Percentiles rank a stretch among this genome's conserved stretches.
phyloP scores from a whole-genome alignment of 2,329 filamentous ascomycete species.

The Colletotrichum sp. region DNA sequence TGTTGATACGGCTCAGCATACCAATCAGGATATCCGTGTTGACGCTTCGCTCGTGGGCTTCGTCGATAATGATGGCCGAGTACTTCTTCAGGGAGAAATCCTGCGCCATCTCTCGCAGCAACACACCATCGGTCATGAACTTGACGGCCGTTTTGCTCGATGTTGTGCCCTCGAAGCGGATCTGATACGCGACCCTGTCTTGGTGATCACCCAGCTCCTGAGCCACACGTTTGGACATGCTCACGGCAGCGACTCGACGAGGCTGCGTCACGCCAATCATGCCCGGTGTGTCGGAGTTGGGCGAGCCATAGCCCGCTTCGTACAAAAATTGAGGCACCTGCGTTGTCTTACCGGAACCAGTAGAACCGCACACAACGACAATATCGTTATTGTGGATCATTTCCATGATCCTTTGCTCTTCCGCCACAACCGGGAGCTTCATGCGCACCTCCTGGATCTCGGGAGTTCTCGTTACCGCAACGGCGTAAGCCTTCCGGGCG shows the following conservation, averaged over 20 bases:
- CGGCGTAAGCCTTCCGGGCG: slow-evolving; percentile 76
- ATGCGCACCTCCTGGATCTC: slow-evolving; percentile 81
- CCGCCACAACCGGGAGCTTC: slow-evolving; percentile 86
- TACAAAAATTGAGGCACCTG: slow-evolving; percentile 96
- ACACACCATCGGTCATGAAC: slow-evolving; percentile 98
- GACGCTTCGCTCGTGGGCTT: slow-evolving; percentile 95
- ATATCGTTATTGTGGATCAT: slow-evolving; percentile 91
- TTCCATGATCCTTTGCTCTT: slow-evolving; percentile 98
- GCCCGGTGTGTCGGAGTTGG: slow-evolving; percentile 79
- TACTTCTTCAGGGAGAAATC: slow-evolving; percentile 91
- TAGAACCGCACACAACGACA: slow-evolving; percentile 92
- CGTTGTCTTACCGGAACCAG: slow-evolving; percentile 96
- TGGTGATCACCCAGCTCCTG: slow-evolving; percentile 82
- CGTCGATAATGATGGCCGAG: slow-evolving; percentile 92
- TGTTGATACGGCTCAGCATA: slow-evolving; percentile 92
- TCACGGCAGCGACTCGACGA: slow-evolving; percentile 91
- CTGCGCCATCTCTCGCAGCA: slow-evolving; percentile 88
- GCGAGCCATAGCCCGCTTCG: slow-evolving; percentile 88
- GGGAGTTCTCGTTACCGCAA: slow-evolving; percentile 71
- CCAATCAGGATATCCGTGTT: slow-evolving; percentile 99
- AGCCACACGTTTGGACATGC: slow-evolving; percentile 91
- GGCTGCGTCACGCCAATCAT: slow-evolving; percentile 97
- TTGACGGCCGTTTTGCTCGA: slow-evolving; percentile 87
- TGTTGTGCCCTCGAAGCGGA: slow-evolving; percentile 89
- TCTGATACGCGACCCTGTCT: slow-evolving; percentile 87